Evolutionary conservation across 371 early-diverging fungal genomes (phyloP), one percentile per base, ranked within the genome.

Genomic region (Phascolomyces articulosus): DNA sequence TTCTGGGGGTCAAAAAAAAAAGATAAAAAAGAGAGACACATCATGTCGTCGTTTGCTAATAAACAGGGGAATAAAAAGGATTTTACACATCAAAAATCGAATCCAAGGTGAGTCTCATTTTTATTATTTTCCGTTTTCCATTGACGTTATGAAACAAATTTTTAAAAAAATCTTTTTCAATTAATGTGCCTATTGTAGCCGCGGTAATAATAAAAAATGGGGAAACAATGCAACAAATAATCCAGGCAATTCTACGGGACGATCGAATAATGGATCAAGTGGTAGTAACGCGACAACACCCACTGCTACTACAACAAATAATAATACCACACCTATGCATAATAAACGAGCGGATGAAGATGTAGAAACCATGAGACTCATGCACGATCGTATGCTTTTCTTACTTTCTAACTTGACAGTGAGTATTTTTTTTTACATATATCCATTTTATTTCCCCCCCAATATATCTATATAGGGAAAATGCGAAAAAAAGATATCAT

Each of bases 351-450:
- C 56, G 68, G 40, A 51, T 51, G 72, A 72, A 58, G 73, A 75
- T 65, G 63, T 54, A 29, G 67, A 70, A 48, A 62, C 57, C 34
- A 58, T 68, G 4, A 84, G 84, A 62, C 79, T 78, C 48, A 82
- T 87, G 84, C 90, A 93, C 64, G 88, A 90, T 62, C 86, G 93
- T 41, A 85, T 91, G 79, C 78, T 94, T 27, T 95, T 85, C 67
- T 69, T 93, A 13, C 75, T 94, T 31, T 83, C 87, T 9, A 84
- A 87, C 69, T 73, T 93, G 67, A 88, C 90, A 49, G 93, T 91
- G 85, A 78, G 87, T 66, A 20, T 26, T 27, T 34, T 9, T 15
- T 65, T 41, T n/a, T 4, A n/a, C n/a, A n/a, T n/a, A n/a, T n/a
- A 23, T 34, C 34, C 11, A 6, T 34, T 34, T 34, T 11, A 34